Conservation (phyloP, 805 yeast genomes). For the Metschnikowia cerradonensis region DNA sequence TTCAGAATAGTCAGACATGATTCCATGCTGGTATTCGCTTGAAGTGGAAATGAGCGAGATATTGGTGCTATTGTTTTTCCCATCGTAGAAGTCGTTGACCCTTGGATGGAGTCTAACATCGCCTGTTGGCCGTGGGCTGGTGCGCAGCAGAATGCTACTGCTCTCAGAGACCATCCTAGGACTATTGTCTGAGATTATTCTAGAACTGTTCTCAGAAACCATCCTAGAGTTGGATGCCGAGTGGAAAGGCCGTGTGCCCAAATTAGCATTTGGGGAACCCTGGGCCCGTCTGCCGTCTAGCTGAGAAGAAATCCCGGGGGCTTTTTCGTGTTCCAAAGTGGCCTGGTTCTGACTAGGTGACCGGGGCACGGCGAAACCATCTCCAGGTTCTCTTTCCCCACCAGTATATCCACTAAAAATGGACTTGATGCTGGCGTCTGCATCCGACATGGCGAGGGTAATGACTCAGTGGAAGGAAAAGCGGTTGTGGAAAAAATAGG, state of each 20-base stretch:
- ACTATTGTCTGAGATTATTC: no score
- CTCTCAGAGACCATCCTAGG: not conserved
- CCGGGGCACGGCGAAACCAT: not conserved
- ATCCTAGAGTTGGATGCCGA: not conserved
- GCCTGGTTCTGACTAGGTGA: not conserved
- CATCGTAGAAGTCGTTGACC: not conserved
- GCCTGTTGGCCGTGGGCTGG: not conserved
- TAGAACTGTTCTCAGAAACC: not conserved
- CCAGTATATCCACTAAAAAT: constrained; percentile 30
- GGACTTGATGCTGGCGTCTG: constrained; percentile 41
- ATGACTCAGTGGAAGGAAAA: not conserved
- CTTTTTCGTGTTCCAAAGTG: not conserved
- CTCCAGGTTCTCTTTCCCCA: not conserved
- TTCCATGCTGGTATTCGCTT: constrained; percentile 24
- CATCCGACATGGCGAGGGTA: constrained; percentile 31
- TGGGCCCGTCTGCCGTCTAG: not conserved
- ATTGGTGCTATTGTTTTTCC: constrained; percentile 17
- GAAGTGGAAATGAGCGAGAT: constrained; percentile 24
- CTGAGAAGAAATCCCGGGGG: not conserved
- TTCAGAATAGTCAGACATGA: constrained; percentile 6
- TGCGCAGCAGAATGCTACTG: not conserved
- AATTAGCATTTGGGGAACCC: not conserved
- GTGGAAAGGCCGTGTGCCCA: constrained; percentile 3
- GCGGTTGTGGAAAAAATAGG: not conserved
- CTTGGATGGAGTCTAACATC: not conserved